Evolutionary conservation across 768 basidiomycete genomes (phyloP).

Genomic region (Panus rudis): DNA sequence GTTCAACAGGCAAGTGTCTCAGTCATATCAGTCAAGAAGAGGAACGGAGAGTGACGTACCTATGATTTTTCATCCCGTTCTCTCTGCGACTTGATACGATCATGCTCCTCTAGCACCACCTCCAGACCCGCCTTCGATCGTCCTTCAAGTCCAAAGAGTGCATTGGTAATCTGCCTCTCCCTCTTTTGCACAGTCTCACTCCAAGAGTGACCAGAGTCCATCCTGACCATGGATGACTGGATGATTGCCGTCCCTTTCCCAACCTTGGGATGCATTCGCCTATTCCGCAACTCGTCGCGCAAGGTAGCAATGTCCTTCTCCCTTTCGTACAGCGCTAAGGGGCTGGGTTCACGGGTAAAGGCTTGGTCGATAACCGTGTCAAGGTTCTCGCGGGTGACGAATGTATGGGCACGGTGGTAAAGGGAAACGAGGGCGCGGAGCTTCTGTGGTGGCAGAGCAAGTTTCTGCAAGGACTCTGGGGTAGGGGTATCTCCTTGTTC

Average conservation of each 20-base stretch:
- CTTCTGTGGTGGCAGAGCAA: conserved; percentile 46
- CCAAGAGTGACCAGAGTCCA: conserved; percentile 22
- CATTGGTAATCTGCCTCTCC: conserved; percentile 40
- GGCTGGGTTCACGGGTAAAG: conserved; percentile 30
- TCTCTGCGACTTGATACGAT: conserved; percentile 15
- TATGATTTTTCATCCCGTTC: too few relatives aligned
- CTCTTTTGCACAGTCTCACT: conserved; percentile 20
- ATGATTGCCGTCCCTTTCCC: conserved; percentile 9
- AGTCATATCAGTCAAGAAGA: too few relatives aligned
- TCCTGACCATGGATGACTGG: too few relatives aligned
- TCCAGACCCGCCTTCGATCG: conserved; percentile 40
- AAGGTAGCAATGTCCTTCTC: conserved; percentile 11
- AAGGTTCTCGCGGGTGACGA: conserved; percentile 67
- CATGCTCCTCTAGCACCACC: conserved; percentile 34
- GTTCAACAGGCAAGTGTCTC: too few relatives aligned
- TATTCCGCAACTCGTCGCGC: conserved; percentile 10
- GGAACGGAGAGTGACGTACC: too few relatives aligned
- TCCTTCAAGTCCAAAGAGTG: conserved; percentile 44
- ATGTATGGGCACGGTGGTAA: conserved; percentile 68
- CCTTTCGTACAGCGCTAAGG: neutral
- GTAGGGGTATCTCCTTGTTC: too few relatives aligned
- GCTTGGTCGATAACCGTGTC: conserved; percentile 56
- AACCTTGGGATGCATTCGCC: conserved; percentile 11
- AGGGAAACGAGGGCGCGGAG: conserved; percentile 70
- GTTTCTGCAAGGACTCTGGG: too few relatives aligned